Conservation (phyloP, 257 asterid species). For the Solanum corneliomulleri region DNA sequence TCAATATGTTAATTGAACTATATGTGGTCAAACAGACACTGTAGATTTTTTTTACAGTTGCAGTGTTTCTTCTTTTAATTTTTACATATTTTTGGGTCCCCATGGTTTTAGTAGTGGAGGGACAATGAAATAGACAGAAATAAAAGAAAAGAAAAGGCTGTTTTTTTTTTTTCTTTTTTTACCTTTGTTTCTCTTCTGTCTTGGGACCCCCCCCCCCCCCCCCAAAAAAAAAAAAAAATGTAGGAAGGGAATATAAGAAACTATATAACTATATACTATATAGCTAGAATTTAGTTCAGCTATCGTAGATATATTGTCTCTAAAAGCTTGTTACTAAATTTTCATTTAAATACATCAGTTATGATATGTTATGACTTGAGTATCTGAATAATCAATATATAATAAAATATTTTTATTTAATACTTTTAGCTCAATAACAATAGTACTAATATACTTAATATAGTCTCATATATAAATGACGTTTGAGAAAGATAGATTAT, state of each 20-base stretch:
- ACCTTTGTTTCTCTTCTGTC: neutral
- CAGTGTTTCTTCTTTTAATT: neutral
- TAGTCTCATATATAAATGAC: no score
- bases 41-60: neutral
- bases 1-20: neutral
- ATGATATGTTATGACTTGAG: neutral
- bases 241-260: neutral
- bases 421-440: no score
- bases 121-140: neutral
- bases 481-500: no score
- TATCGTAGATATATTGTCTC: neutral
- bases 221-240: neutral
- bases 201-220: neutral
- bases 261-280: neutral
- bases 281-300: neutral
- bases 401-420: no score
- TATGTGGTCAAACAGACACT: neutral
- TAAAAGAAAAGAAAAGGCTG: neutral
- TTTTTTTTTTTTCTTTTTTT: neutral
- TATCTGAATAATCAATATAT: no score
- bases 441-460: rapidly evolving
- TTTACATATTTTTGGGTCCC: neutral
- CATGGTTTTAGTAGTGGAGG: neutral
- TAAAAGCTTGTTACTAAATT: neutral
- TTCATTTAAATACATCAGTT: neutral